A percentile compares a stretch with the other conserved stretches of the same genome.
Evolutionary conservation across 2,329 filamentous ascomycete species (phyloP).

Genomic region (Neofusicoccum umdonicola): DNA sequence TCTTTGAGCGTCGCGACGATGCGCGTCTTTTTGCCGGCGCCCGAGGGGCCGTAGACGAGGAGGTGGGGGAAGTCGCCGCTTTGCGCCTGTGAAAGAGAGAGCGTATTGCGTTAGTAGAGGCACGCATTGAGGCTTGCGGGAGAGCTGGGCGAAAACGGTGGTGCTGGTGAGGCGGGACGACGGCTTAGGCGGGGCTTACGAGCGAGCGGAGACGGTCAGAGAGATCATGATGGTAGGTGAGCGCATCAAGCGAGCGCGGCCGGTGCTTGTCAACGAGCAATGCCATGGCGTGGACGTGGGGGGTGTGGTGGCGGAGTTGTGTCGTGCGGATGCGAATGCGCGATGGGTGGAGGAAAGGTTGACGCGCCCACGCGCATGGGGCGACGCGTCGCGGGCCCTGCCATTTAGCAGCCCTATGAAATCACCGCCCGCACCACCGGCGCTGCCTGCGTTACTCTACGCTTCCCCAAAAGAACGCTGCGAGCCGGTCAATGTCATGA

Average conservation of each 20-base stretch:
- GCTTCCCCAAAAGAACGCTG: background rate
- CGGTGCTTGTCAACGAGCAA: constrained; percentile 65
- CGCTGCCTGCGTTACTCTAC: too few species aligned
- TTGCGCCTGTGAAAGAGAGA: constrained; percentile 64
- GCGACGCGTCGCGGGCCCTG: constrained; percentile 13
- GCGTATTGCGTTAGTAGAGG: constrained; percentile 18
- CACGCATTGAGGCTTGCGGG: background rate
- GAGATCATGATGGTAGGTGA: constrained; percentile 86
- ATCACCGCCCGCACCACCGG: background rate
- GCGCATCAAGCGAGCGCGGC: constrained; percentile 69
- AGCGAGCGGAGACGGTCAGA: constrained; percentile 83
- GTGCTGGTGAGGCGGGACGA: background rate
- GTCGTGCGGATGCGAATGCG: background rate
- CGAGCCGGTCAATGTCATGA: background rate
- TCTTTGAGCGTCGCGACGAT: constrained; percentile 95
- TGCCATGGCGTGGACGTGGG: constrained; percentile 48
- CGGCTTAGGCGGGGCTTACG: constrained; percentile 51
- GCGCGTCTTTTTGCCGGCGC: constrained; percentile 95
- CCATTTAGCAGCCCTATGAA: background rate
- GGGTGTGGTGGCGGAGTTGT: background rate
- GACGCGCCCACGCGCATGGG: background rate
- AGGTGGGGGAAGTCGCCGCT: constrained; percentile 97
- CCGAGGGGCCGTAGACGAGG: constrained; percentile 93
- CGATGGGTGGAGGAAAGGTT: background rate
- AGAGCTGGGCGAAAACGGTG: background rate